phyloP scores from a whole-genome alignment of 345 rosid species.

The Balakata baccata region DNA sequence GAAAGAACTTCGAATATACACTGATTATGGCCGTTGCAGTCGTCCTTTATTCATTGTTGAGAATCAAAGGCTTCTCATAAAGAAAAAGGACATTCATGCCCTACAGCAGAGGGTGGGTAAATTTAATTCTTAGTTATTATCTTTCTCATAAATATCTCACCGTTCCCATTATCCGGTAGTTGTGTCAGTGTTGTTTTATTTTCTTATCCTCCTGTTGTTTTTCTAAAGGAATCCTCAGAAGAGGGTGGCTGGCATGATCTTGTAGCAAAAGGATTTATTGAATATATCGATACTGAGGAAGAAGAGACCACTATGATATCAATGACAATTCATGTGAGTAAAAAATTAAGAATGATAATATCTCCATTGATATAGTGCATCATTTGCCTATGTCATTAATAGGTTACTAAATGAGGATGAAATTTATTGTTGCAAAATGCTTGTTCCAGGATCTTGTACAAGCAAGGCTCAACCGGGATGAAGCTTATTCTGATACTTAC shows the following conservation, averaged over 20 bases:
- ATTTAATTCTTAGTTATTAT: neutral
- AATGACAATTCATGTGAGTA: slow-evolving; percentile 92
- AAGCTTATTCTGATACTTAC: slow-evolving; percentile 81
- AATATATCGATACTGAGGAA: slow-evolving; percentile 95
- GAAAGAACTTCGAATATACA: slow-evolving; percentile 84
- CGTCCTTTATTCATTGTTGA: slow-evolving; percentile 94
- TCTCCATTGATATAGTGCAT: neutral
- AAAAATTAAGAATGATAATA: neutral
- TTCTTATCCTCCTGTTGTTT: neutral
- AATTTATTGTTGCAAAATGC: slow-evolving; percentile 14
- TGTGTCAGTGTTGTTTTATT: neutral
- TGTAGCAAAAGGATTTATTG: slow-evolving; percentile 81
- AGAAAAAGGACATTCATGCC: slow-evolving; percentile 79
- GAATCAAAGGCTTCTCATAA: slow-evolving; percentile 87
- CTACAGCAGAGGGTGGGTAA: slow-evolving; percentile 74
- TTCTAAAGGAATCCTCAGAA: slow-evolving; percentile 67
- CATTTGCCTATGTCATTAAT: neutral
- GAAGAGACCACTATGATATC: slow-evolving; percentile 99
- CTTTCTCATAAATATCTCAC: neutral
- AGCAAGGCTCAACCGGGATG: slow-evolving; percentile 67
- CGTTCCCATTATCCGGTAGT: neutral
- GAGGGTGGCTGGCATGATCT: slow-evolving; percentile 97
- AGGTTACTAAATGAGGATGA: slow-evolving; percentile 2
- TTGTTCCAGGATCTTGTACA: slow-evolving; percentile 78
- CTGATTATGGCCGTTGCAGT: slow-evolving; percentile 98